Evolutionary conservation across 257 asterid genomes (phyloP), one percentile per base, ranked within the genome.

Genomic region (Nicotiana noctiflora): DNA sequence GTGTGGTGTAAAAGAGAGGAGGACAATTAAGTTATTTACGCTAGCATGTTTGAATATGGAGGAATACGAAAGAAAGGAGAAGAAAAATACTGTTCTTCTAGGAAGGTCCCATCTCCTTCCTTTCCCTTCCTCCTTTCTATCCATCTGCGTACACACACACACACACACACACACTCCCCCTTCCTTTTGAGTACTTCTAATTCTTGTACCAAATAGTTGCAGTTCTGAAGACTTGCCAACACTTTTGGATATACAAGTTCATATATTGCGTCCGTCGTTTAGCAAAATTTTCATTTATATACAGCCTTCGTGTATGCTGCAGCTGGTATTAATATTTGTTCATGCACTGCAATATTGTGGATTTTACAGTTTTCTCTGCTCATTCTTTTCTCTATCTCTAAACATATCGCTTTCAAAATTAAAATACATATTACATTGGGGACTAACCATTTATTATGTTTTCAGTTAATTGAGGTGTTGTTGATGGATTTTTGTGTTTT

Each of bases 401-500:
- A 13, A 13, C 14, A 40, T 40, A 19, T 68, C 7, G 27, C 77
- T 70, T 55, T 19, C 57, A 70, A 70, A 40, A 70, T 6, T 44
- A 70, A 70, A 44, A 46, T 70, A 34, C 77, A 40, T 68, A 40
- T 19, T 72, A 25, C 40, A 23, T 46, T 72, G 23, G 40, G 40
- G 40, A 44, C 61, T 46, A 72, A 46, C 61, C 78, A 72, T 72
- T 46, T 77, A 12, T 63, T 82, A 37, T 63, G 75, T 31, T 62
- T 40, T 44, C 64, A 7, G 18, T 37, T 67, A 34, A 44, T 67
- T 29, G 76, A 19, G 64, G 66, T 59, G 70, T 55, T 44, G 17
- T 25, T 52, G 37, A 61, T 65, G 61, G 72, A 56, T 75, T 80
- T 83, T 79, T 79, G 0, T 68, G 65, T 80, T 79, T 31, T 79